A percentile compares a stretch with the other conserved stretches of the same genome.
Conservation (phyloP, 2,329 filamentous ascomycete species). For the Capronia americana region DNA sequence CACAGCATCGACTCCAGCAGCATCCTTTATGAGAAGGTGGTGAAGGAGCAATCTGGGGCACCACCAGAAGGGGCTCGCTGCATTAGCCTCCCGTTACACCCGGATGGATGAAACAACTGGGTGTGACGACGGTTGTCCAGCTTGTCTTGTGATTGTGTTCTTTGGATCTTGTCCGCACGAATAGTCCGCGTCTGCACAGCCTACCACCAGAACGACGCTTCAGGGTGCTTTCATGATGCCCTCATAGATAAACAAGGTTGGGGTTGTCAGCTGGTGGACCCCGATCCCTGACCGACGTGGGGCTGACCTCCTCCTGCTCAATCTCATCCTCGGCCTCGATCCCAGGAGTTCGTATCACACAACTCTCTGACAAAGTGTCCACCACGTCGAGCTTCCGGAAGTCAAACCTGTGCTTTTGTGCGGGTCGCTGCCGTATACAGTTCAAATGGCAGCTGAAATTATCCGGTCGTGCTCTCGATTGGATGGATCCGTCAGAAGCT, state of each 20-base stretch:
- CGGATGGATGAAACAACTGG: background rate
- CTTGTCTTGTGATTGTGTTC: background rate
- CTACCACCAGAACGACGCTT: background rate
- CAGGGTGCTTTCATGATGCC: background rate
- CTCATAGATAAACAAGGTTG: background rate
- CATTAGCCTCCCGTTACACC: background rate
- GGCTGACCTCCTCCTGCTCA: background rate
- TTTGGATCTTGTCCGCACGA: background rate
- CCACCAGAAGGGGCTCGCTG: background rate
- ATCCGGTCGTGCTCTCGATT: background rate
- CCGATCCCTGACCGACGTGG: conserved; percentile 4
- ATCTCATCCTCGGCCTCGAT: conserved; percentile 1
- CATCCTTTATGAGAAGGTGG: background rate
- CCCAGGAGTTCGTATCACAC: background rate
- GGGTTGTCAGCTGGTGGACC: background rate
- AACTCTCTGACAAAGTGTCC: background rate
- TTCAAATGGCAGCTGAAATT: conserved; percentile 11
- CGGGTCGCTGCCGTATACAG: conserved; percentile 4
- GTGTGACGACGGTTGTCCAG: background rate
- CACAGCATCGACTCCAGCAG: background rate
- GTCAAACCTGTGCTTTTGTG: conserved; percentile 14
- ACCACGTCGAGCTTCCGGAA: background rate
- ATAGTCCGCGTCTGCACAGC: background rate
- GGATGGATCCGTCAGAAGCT: background rate
- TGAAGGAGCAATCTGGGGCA: background rate